These are phyloP conservation scores for Isatis tinctoria DNA, from an alignment of 345 rosid species.

Conservation along the genomic window DNA sequence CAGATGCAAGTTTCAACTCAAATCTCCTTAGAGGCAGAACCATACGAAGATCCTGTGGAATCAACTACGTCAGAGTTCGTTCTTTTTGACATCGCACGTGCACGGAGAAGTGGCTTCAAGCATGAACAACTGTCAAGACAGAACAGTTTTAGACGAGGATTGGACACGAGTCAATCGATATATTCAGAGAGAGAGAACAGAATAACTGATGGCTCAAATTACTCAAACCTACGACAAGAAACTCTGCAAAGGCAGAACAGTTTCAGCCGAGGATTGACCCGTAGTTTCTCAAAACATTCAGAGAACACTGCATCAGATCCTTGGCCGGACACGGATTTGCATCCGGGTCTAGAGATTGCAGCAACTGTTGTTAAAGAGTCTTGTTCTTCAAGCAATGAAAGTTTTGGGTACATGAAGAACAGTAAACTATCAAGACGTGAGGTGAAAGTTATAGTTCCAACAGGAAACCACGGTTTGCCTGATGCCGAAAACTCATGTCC, in stretches of 20 bases:
- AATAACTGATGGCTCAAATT: conserved; percentile 29
- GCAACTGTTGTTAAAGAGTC: conserved; percentile 66
- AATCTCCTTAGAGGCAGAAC: conserved; percentile 50
- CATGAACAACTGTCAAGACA: conserved; percentile 25
- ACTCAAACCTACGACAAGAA: conserved; percentile 33
- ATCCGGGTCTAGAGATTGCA: conserved; percentile 69
- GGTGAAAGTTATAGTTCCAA: conserved; percentile 68
- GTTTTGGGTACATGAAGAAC: conserved; percentile 45
- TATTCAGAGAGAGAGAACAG: conserved; percentile 26
- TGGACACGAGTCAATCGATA: conserved; percentile 14
- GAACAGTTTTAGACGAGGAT: conserved; percentile 26
- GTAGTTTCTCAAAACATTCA: conserved; percentile 34
- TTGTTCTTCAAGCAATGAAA: conserved; percentile 49
- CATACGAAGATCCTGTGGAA: conserved; percentile 39
- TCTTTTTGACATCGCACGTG: conserved; percentile 57
- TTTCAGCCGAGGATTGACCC: conserved; percentile 19
- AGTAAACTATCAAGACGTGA: conserved; percentile 28
- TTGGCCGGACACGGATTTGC: conserved; percentile 39
- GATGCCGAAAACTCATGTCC: conserved; percentile 54
- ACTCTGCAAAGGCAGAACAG: conserved; percentile 25
- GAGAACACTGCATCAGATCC: conserved; percentile 35
- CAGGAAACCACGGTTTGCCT: conserved; percentile 81
- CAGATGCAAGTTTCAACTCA: conserved; percentile 87
- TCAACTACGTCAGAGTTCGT: conserved; percentile 78
- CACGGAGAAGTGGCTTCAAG: conserved; percentile 34